Base-by-base conservation (phyloP, 2,329 filamentous ascomycete species). In the Ophiocordyceps robertsii region DNA sequence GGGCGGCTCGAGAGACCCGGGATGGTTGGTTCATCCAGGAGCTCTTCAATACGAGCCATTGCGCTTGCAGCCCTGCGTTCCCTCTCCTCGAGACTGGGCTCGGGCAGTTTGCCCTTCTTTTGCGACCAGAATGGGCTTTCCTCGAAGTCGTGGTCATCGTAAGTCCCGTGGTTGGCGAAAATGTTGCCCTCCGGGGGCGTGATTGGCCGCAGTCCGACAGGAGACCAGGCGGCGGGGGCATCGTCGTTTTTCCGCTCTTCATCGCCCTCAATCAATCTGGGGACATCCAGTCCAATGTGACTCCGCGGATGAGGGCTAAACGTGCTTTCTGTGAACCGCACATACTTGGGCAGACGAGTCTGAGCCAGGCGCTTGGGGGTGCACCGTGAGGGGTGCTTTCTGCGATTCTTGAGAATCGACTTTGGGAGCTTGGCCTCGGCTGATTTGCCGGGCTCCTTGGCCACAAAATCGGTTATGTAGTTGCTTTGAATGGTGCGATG, bases 291-390 rank as follows among this genome's bases (percentile, higher is more conserved):
- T 17, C 56, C 56, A 27, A 48, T 16, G 29, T 53, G 56, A 3
- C 49, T 53, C 35, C 54, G 51, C 33, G 46, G 53, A 37, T 42
- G 54, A 14, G 56, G 55, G 29, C 49, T 53, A 3, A 50, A 33
- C 2, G 53, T 59, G 16, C 44, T 48, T 12, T 58, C 55, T 7
- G 48, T 52, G 42, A 60, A 60, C 14, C 56, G 56, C 16, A 60
- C 57, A 32, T 43, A 41, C 43, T 55, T 58, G 21, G 55, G 55
- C 21, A 50, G 44, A 17, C 50, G 49, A 16, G 38, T 46, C 45
- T 50, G 49, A 17, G 46, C 44, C 29, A 56, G 48, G 27, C 56
- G 50, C 42, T 56, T 57, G 4, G 56, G 56, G 3, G 49, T 47
- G 12, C 29, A 24, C 39, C 31, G 47, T 2, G 44, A 46, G 11